Base-by-base conservation (phyloP, 2,329 filamentous ascomycete genomes). In the Aspergillus sojae region DNA sequence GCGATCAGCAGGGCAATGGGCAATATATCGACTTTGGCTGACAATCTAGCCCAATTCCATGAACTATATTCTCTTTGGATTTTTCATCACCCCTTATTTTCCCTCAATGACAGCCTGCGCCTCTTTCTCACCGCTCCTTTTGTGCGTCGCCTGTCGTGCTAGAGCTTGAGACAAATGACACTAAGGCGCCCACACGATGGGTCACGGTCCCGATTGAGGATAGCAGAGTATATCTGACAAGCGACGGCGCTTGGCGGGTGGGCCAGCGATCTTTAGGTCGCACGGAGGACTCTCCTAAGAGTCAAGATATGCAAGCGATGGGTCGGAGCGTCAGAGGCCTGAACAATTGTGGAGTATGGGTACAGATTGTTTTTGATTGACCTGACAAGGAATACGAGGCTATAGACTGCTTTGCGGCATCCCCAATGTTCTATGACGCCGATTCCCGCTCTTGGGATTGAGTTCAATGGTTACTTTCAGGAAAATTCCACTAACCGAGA, bases 271-370 rank as follows among this genome's bases (percentile, higher is more conserved):
- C 53, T 66, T 50, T 50, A 39, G 30, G 14, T 19, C 23, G 28
- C 26, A 28, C n/a, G 62, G 61, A 60, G 50, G 45, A 57, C 56
- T 57, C 52, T 55, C 6, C 26, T 26, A n/a, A 39, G 52, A 61
- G 30, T 28, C 55, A 60, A 55, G 43, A 56, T 61, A 34, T 59
- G 64, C 30, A 48, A 62, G 41, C 61, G 60, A 60, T 57, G 57
- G 57, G 34, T 53, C 32, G 52, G 30, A 10, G 60, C 55, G 21
- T 45, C 43, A 16, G 61, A 54, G 58, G 55, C 53, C 60, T 48
- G 55, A 67, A 65, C 55, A 34, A 61, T 54, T 61, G 63, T 68
- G 62, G 63, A 65, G 57, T 41, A 56, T 54, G 57, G 36, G 62
- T 57, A 63, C 58, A 28, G 43, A 56, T 60, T 36, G 52, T 16